Evolutionary conservation across 2,329 filamentous ascomycete species (phyloP).

Genomic region (Dactylonectria macrodidyma): DNA sequence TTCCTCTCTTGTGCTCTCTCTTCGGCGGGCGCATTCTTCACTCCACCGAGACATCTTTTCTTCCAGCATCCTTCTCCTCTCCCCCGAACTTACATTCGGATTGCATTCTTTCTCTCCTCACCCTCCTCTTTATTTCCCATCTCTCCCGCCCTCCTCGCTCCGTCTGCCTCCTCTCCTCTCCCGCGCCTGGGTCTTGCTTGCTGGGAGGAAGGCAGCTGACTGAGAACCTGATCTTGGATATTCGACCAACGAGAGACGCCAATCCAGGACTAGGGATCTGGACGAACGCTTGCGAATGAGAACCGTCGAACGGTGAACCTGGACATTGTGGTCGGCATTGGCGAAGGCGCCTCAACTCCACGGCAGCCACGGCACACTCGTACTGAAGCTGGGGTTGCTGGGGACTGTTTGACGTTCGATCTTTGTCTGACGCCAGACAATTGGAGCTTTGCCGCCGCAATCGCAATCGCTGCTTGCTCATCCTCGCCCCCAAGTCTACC

Average conservation of each 20-base stretch:
- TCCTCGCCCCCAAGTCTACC: conserved; percentile 33
- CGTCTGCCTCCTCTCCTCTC: not conserved
- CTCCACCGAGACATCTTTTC: conserved; percentile 22
- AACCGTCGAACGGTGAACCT: not conserved
- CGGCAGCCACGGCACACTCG: conserved; percentile 8
- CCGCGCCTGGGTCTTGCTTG: conserved; percentile 8
- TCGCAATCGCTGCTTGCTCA: conserved; percentile 24
- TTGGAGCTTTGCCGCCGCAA: conserved; percentile 23
- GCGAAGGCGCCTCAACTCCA: conserved; percentile 17
- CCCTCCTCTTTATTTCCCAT: conserved; percentile 40
- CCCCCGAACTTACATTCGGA: conserved; percentile 3
- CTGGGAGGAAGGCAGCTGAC: not conserved
- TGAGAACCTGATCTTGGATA: not conserved
- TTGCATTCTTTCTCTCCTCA: conserved; percentile 27
- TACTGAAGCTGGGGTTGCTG: conserved; percentile 1
- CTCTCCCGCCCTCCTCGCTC: conserved; percentile 23
- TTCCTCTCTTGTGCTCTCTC: conserved; percentile 9
- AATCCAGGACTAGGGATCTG: not conserved
- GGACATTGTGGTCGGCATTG: conserved; percentile 16
- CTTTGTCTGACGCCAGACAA: conserved; percentile 6
- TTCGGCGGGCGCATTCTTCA: conserved; percentile 20
- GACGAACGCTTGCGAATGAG: not conserved
- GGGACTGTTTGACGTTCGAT: not conserved
- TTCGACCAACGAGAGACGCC: conserved; percentile 4
- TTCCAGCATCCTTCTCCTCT: conserved; percentile 25